Evolutionary conservation across 2,329 filamentous ascomycete species (phyloP).

Genomic region (Penicillium sclerotigenum): DNA sequence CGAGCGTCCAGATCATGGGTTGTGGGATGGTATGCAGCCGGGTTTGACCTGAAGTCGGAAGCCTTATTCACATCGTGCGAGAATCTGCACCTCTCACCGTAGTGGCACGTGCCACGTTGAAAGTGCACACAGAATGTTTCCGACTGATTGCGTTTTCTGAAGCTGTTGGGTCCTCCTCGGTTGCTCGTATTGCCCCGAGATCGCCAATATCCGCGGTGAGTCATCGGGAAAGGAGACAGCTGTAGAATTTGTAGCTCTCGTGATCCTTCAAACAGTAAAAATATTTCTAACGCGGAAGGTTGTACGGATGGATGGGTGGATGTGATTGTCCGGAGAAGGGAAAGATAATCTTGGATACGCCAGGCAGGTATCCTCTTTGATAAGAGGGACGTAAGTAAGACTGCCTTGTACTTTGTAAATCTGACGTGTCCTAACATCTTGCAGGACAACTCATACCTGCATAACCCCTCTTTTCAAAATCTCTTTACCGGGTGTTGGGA

Average conservation of each 20-base stretch:
- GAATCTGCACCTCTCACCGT: conserved; percentile 7
- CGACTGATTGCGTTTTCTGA: conserved; percentile 2
- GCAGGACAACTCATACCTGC: neutral
- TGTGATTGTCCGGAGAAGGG: too few relatives aligned
- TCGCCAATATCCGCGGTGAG: conserved; percentile 4
- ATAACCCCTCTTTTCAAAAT: neutral
- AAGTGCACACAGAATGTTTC: neutral
- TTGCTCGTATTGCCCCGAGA: conserved; percentile 4
- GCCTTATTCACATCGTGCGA: conserved; percentile 1
- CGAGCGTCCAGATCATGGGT: neutral
- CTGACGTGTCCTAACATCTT: neutral
- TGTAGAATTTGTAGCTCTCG: neutral
- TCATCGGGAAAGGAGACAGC: neutral
- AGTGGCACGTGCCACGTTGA: conserved; percentile 5
- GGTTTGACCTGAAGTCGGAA: neutral
- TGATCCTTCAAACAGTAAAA: neutral
- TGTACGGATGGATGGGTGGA: too few relatives aligned
- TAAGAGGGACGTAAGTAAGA: too few relatives aligned
- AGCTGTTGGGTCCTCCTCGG: conserved; percentile 4
- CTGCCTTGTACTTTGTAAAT: too few relatives aligned
- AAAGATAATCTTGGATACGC: too few relatives aligned
- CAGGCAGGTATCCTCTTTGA: too few relatives aligned
- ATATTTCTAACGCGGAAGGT: neutral
- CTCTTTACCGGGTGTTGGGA: neutral
- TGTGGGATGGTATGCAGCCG: neutral